Percentiles rank a stretch among this genome's conserved stretches.
These are phyloP conservation scores for Cyberlindnera petersonii DNA, from an alignment of 805 yeast species.

Conservation along the genomic window DNA sequence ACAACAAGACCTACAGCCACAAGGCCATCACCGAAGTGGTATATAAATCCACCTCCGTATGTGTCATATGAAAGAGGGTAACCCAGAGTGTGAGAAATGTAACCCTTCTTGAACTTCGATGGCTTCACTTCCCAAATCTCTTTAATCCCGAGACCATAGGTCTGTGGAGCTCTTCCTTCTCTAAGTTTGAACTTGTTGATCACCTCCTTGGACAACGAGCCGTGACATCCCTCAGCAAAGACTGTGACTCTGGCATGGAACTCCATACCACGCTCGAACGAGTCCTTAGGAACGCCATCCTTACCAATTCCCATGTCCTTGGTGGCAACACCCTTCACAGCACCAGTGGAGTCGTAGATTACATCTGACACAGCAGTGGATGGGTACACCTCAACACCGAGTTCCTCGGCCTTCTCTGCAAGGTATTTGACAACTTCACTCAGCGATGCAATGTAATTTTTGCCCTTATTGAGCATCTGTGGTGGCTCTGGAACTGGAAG, in stretches of 20 bases:
- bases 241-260: conserved; percentile 88
- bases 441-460: conserved; percentile 81
- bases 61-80: conserved; percentile 70
- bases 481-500: conserved; percentile 90
- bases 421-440: conserved; percentile 77
- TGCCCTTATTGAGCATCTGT: conserved; percentile 75
- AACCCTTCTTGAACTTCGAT: conserved; percentile 75
- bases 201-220: conserved; percentile 78
- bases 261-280: conserved; percentile 96
- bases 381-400: conserved; percentile 92
- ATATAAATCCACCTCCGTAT: conserved; percentile 97
- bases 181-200: conserved; percentile 69
- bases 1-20: conserved; percentile 93
- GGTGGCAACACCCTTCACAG: conserved; percentile 87
- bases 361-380: conserved; percentile 83
- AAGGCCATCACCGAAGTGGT: conserved; percentile 91
- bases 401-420: conserved; percentile 83
- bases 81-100: conserved; percentile 84
- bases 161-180: conserved; percentile 64
- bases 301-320: conserved; percentile 85
- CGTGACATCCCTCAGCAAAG: conserved; percentile 98
- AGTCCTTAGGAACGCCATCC: conserved; percentile 69
- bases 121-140: conserved; percentile 96
- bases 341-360: conserved; percentile 55
- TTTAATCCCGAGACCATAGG: conserved; percentile 93